Conservation (phyloP, 2,329 filamentous ascomycete genomes). For the Epichloe hybrida region DNA sequence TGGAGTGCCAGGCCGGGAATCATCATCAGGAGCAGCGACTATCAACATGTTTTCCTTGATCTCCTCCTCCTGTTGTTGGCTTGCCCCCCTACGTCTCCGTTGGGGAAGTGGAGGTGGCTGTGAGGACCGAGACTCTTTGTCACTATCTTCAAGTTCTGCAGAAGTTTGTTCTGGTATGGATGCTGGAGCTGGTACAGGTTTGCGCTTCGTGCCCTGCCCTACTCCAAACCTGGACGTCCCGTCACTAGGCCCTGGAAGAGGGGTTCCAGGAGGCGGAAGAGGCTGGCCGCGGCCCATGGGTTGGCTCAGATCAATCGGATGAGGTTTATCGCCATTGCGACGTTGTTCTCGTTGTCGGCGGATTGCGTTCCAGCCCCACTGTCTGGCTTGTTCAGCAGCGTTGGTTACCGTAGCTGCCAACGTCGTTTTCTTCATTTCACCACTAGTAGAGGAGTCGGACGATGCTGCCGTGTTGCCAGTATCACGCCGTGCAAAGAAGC, state of each 20-base stretch:
- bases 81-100: slow-evolving; percentile 24
- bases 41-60: slow-evolving; percentile 44
- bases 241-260: slow-evolving; percentile 54
- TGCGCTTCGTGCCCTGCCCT: slow-evolving; percentile 49
- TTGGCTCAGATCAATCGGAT: slow-evolving; percentile 36
- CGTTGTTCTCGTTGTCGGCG: slow-evolving; percentile 34
- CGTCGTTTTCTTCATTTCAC: slow-evolving; percentile 32
- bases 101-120: slow-evolving; percentile 35
- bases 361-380: slow-evolving; percentile 46
- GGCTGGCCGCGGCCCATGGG: slow-evolving; percentile 77
- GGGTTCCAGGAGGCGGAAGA: slow-evolving; percentile 66
- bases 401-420: slow-evolving; percentile 38
- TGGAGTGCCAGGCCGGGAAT: slow-evolving; percentile 46
- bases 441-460: slow-evolving; percentile 22
- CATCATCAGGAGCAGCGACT: slow-evolving; percentile 46
- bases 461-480: slow-evolving; percentile 22
- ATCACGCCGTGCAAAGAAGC: slow-evolving; percentile 27
- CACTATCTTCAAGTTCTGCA: slow-evolving; percentile 13
- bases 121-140: slow-evolving; percentile 11
- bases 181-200: slow-evolving; percentile 43
- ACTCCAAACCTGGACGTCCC: slow-evolving; percentile 44
- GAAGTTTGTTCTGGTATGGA: slow-evolving; percentile 14
- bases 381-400: slow-evolving; percentile 40
- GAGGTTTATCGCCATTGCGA: slow-evolving; percentile 18
- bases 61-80: slow-evolving; percentile 21